Percentiles rank a stretch among this genome's conserved stretches.
phyloP scores from a whole-genome alignment of 345 rosid genomes.

The Xanthoceras sorbifolium region DNA sequence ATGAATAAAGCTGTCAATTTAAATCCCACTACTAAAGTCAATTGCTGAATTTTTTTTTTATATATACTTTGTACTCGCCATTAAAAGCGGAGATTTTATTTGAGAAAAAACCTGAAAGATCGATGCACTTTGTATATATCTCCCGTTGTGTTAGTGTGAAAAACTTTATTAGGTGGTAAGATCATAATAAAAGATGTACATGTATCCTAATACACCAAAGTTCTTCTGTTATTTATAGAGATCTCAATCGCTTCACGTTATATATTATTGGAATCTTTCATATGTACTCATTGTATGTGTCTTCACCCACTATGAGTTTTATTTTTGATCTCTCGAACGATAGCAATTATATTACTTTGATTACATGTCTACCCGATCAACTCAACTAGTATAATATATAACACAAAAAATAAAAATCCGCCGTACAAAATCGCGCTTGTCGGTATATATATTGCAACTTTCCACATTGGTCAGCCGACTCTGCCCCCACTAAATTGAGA shows the following conservation, averaged over 20 bases:
- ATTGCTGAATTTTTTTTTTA: not conserved
- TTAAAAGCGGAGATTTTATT: not conserved
- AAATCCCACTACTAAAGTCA: not conserved
- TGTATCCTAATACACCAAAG: no score
- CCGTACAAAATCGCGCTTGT: no score
- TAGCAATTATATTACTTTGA: not conserved
- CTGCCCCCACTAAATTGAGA: constrained; percentile 21
- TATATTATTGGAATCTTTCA: not conserved
- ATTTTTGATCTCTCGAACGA: not conserved
- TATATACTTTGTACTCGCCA: not conserved
- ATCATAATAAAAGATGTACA: no score
- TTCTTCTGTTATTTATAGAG: not conserved
- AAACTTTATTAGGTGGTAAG: no score
- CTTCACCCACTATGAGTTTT: not conserved
- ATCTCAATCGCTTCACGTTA: not conserved
- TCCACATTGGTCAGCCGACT: constrained; percentile 6
- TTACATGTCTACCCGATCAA: not conserved
- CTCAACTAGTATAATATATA: not conserved
- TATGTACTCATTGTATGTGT: not conserved
- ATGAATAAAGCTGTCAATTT: not conserved
- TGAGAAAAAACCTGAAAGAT: no score
- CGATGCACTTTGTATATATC: no score
- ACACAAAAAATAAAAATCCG: not conserved
- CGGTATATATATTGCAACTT: not conserved
- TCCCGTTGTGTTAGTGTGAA: no score